Conservation (phyloP, 495 filamentous ascomycete genomes). For the Penicillium paxilli region DNA sequence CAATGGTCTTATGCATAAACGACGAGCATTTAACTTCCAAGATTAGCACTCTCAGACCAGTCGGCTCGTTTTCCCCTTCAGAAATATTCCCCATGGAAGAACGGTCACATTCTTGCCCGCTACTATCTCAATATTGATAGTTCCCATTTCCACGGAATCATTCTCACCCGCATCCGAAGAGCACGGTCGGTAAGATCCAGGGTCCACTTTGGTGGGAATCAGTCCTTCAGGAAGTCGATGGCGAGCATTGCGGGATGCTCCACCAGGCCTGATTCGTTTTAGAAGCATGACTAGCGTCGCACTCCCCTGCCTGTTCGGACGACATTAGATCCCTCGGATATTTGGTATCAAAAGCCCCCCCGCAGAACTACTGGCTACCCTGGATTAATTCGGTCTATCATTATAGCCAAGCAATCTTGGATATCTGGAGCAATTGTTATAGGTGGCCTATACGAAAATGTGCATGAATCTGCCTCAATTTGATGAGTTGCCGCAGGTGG, state of each 20-base stretch:
- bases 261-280: neutral
- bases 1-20: no score
- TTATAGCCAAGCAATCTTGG: no score
- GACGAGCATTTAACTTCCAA: no score
- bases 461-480: constrained; percentile 42
- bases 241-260: constrained; percentile 6
- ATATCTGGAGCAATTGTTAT: no score
- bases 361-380: no score
- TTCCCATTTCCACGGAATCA: neutral
- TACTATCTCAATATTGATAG: neutral
- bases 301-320: neutral
- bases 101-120: neutral
- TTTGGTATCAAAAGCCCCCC: neutral
- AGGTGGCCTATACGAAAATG: neutral
- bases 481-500: constrained; percentile 58
- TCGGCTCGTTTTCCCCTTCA: neutral
- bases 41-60: no score
- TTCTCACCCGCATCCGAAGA: neutral
- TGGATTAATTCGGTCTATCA: no score
- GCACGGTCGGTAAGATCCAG: neutral
- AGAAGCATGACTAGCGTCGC: neutral
- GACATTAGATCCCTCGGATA: neutral
- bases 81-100: neutral
- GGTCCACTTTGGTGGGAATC: constrained; percentile 5
- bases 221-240: constrained; percentile 3